Base-by-base conservation (phyloP, 2,329 filamentous ascomycete genomes). In the Xylaria digitata region DNA sequence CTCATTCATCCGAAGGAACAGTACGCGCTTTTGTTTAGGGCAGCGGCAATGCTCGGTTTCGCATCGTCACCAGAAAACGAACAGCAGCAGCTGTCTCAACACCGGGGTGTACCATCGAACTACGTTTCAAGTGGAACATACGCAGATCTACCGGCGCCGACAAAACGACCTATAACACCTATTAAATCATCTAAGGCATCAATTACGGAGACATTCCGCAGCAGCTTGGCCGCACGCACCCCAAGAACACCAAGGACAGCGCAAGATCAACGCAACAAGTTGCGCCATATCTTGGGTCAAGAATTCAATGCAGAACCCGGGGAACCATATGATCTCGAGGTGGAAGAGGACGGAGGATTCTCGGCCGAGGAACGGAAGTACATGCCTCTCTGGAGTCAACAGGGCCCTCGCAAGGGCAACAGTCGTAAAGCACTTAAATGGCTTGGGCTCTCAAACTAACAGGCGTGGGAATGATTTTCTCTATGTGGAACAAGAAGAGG, bases 371-470 rank as follows among this genome's bases (percentile, higher is more conserved):
- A 85, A 74, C 80, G 83, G 37, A 79, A 83, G 46, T 80, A 87
- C 37, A 85, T 87, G 83, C 85, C 85, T 3, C 78, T 86, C 26
- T 83, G 65, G 63, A 50, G 52, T 9, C 73, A 76, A 77, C 62
- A 78, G 65, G 66, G 71, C 11, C 70, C 73, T 32, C 77, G 75
- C 17, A 82, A 81, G 73, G 80, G 78, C 1, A 83, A 81, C 63
- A 84, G 79, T 56, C 79, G 81, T 7, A 87, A 87, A 74, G 85
- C 85, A 6, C 79, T 86, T 59, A 86, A 85, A 74, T 86, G 85
- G 73, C 78, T 87, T 1, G 85, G 85, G 0, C 75, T 86, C 4
- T 55, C 74, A n/a, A 74, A 32, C 2, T 72, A 45, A 68, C n/a
- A 4, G 19, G 11, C 37, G 15, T 43, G n/a, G 9, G 11, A 2